phyloP scores from a whole-genome alignment of 352 stramenopile species.

The Sclerospora graminicola region DNA sequence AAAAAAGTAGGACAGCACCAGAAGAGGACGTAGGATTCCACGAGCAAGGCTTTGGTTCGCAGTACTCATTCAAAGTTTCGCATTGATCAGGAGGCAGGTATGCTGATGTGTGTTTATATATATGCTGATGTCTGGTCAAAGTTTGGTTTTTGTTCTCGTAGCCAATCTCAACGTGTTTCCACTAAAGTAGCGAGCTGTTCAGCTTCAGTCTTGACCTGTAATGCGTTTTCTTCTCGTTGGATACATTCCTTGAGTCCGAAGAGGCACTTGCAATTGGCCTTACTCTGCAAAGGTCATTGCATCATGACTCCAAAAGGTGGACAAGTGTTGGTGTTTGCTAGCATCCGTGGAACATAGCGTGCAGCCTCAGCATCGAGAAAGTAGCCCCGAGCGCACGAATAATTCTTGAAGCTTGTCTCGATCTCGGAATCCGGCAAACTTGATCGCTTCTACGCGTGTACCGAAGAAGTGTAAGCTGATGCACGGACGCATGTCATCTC shows the following conservation, averaged over 20 bases:
- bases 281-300: constrained; percentile 70
- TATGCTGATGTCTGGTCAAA: no score
- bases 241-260: constrained; percentile 35
- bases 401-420: no score
- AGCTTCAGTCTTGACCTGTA: neutral
- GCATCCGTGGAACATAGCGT: constrained; percentile 53
- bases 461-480: constrained; percentile 49
- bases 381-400: no score
- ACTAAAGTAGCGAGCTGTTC: constrained; percentile 8
- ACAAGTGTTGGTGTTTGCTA: constrained; percentile 56
- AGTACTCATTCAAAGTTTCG: no score
- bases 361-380: constrained; percentile 12
- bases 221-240: constrained; percentile 6
- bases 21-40: no score
- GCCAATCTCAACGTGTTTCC: no score
- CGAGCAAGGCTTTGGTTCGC: no score
- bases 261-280: constrained; percentile 61
- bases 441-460: constrained; percentile 36
- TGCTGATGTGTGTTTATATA: no score
- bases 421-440: constrained; percentile 1
- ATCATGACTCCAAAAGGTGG: constrained; percentile 48
- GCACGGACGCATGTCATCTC: constrained; percentile 53
- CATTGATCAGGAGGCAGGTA: no score
- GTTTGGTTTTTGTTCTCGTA: no score
- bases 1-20: no score